Base-by-base conservation (phyloP, 2,329 filamentous ascomycete species). In the Aurifilum marmelostoma region DNA sequence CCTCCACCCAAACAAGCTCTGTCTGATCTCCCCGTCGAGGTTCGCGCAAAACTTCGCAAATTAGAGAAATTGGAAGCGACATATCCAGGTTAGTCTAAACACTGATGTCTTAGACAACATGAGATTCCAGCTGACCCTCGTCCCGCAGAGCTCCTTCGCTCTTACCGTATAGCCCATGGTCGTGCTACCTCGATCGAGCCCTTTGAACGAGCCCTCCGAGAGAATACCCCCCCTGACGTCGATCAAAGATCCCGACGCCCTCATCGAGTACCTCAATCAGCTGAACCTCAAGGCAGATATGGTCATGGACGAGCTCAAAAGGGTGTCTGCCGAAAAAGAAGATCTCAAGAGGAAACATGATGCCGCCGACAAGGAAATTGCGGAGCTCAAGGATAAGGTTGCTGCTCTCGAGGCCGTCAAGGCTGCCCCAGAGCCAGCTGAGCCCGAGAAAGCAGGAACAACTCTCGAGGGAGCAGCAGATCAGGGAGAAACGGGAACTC, bases 181-280 rank as follows among this genome's bases (percentile, higher is more conserved):
- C 90, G 94, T 65, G 93, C 94, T 56, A 89, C 92, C 16, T 89
- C 92, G 2, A 97, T 98, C 75, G 96, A 98, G 76, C 92, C 93
- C 0, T 99, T 99, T 78, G 96, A 99, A 80, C 91, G 92, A 67
- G 90, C 92, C 0, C 85, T 99, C 9, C 92, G 93, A 74, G 96
- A 99, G 77, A 92, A 97, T 75, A 99, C 96, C 0, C 95, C 0
- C 95, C 96, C 83, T 98, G 47, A 92, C 92, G 5, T 95, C 93
- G 21, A 97, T 99, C 74, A 86, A 85, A 73, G 96, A 99, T 70
- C 93, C 95, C 0, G 88, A 89, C 66, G 91, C 94, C 2, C 84
- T 99, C 43, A 87, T 94, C 8, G 95, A 98, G 79, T 99, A 97
- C 76, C 84, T 99, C 37, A 93, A 91, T 74, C 93, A 97, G 79